A percentile compares a stretch with the other conserved stretches of the same genome.
These are phyloP conservation scores for Metschnikowia dekortorum DNA, from an alignment of 805 yeast species.

Conservation along the genomic window DNA sequence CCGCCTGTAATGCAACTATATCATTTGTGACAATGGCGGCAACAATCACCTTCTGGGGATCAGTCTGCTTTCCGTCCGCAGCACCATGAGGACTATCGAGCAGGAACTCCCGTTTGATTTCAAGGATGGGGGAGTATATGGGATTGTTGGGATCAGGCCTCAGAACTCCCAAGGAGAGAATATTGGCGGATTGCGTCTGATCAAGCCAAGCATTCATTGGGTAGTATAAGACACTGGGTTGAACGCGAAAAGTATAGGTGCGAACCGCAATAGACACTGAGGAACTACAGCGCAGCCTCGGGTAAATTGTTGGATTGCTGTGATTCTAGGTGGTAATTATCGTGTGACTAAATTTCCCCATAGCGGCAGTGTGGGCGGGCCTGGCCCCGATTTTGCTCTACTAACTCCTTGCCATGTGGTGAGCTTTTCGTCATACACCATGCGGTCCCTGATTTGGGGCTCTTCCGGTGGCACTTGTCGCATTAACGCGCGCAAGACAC, in stretches of 20 bases:
- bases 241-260: background rate
- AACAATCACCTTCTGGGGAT: conserved; percentile 21
- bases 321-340: background rate
- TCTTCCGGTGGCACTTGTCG: background rate
- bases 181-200: background rate
- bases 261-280: background rate
- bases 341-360: background rate
- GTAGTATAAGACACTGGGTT: background rate
- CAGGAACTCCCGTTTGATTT: conserved; percentile 6
- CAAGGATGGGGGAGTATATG: conserved; percentile 7
- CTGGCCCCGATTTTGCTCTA: too few relatives aligned
- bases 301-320: background rate
- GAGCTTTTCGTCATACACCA: background rate
- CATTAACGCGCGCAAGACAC: background rate
- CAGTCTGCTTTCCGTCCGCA: background rate
- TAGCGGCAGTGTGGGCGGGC: background rate
- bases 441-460: background rate
- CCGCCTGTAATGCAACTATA: conserved; percentile 28
- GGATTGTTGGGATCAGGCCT: conserved; percentile 9
- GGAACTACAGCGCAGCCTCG: background rate
- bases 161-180: conserved; percentile 1
- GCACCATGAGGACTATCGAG: background rate
- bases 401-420: background rate
- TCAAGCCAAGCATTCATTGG: conserved; percentile 8
- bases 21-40: conserved; percentile 37